These are phyloP conservation scores for Malbranchea cinnamomea DNA, from an alignment of 2,329 filamentous ascomycete genomes.

Conservation along the genomic window DNA sequence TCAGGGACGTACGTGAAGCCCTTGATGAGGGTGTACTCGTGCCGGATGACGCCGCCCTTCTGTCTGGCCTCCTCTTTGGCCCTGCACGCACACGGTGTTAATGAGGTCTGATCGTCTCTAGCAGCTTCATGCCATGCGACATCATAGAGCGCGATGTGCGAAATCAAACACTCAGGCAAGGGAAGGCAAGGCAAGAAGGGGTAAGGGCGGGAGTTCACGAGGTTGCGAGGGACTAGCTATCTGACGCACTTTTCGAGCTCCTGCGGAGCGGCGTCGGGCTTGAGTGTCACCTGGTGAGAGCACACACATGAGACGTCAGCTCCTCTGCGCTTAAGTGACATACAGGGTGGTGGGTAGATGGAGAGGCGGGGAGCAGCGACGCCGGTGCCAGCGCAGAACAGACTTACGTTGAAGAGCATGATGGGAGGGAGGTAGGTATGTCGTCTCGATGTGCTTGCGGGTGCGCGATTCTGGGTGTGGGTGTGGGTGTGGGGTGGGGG, in stretches of 20 bases:
- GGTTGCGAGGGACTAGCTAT: not conserved
- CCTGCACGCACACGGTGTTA: conserved; percentile 26
- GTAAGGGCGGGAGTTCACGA: not conserved
- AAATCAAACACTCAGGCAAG: not conserved
- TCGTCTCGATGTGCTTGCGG: too few species aligned
- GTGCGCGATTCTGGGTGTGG: too few species aligned
- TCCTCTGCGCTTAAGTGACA: not conserved
- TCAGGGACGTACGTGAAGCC: conserved; percentile 71
- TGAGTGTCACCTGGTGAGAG: conserved; percentile 56
- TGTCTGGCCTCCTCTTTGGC: conserved; percentile 61
- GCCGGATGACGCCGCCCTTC: conserved; percentile 69
- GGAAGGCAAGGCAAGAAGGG: not conserved
- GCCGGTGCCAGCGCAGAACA: too few species aligned
- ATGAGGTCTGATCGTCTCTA: not conserved
- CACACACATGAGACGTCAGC: not conserved
- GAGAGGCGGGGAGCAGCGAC: not conserved
- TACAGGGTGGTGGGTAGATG: not conserved
- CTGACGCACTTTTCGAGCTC: conserved; percentile 50
- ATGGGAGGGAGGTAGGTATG: too few species aligned
- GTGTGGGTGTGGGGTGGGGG: too few species aligned
- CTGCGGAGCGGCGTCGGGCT: conserved; percentile 49
- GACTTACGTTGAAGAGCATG: conserved; percentile 5
- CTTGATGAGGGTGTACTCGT: conserved; percentile 79
- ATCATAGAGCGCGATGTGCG: not conserved
- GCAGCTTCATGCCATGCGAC: not conserved